Conservation (phyloP, 352 stramenopile genomes). For the Pythium folliculosum region DNA sequence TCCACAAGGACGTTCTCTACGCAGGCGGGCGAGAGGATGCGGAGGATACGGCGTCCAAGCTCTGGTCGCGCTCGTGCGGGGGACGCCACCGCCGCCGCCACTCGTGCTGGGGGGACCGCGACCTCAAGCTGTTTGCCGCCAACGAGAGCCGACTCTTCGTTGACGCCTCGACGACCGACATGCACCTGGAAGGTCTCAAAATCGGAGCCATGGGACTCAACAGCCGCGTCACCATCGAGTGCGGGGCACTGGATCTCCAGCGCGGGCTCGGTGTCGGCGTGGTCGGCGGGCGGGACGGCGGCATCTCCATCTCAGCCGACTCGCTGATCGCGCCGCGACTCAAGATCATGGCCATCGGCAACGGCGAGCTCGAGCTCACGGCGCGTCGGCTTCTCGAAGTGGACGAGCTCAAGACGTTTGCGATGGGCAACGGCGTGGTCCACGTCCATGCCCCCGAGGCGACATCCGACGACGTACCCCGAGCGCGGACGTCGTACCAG, state of each 20-base stretch:
- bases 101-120: neutral
- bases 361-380: neutral
- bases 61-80: neutral
- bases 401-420: conserved; percentile 4
- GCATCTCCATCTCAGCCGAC: neutral
- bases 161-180: neutral
- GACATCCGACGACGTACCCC: neutral
- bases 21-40: neutral
- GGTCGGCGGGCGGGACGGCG: neutral
- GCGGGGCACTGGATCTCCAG: neutral
- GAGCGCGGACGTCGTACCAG: neutral
- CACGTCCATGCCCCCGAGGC: neutral
- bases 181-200: conserved; percentile 6
- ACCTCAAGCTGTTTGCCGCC: neutral
- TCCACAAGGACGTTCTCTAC: conserved; percentile 9
- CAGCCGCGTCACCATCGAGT: conserved; percentile 5
- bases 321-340: conserved; percentile 13
- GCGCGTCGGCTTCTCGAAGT: neutral
- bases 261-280: neutral
- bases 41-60: neutral
- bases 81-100: neutral
- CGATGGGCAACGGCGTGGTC: neutral
- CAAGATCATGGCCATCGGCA: conserved; percentile 1
- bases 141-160: conserved; percentile 14
- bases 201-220: neutral